Evolutionary conservation across 2,329 filamentous ascomycete genomes (phyloP).

Genomic region (Rutstroemia sp.): DNA sequence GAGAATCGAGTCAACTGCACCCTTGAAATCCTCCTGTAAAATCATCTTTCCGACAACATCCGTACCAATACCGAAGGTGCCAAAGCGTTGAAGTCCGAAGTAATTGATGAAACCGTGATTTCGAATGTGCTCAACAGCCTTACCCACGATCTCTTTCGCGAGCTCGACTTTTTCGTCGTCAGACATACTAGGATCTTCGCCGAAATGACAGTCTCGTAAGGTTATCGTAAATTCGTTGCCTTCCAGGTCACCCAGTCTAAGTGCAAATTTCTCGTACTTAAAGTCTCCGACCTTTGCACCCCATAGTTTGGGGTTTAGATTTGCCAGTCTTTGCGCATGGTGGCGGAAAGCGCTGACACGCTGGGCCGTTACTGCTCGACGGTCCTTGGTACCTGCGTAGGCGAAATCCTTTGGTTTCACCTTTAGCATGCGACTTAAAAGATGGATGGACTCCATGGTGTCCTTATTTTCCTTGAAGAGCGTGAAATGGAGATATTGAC

Average conservation of each 20-base stretch:
- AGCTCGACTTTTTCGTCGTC: constrained; percentile 41
- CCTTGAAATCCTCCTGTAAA: constrained; percentile 72
- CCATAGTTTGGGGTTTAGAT: constrained; percentile 52
- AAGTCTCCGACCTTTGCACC: constrained; percentile 72
- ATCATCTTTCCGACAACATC: constrained; percentile 81
- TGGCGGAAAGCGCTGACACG: constrained; percentile 54
- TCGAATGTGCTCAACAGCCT: constrained; percentile 59
- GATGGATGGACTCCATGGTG: constrained; percentile 54
- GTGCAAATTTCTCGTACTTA: constrained; percentile 60
- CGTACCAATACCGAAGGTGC: constrained; percentile 78
- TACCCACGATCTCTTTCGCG: constrained; percentile 43
- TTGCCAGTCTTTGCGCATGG: constrained; percentile 54
- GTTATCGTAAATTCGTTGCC: constrained; percentile 95
- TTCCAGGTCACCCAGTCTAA: constrained; percentile 74
- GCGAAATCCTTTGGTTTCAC: constrained; percentile 52
- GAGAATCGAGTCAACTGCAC: constrained; percentile 71
- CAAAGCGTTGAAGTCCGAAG: constrained; percentile 95
- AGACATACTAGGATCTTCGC: constrained; percentile 35
- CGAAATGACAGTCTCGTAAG: constrained; percentile 72
- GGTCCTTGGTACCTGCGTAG: constrained; percentile 68
- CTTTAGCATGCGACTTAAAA: constrained; percentile 50
- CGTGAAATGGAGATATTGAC: constrained; percentile 65
- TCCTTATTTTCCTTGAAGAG: constrained; percentile 71
- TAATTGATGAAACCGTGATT: constrained; percentile 90
- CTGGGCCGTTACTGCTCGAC: constrained; percentile 62